Percentiles rank a stretch among this genome's conserved stretches.
phyloP scores from a whole-genome alignment of 345 rosid species.

The Turnera subulata region DNA sequence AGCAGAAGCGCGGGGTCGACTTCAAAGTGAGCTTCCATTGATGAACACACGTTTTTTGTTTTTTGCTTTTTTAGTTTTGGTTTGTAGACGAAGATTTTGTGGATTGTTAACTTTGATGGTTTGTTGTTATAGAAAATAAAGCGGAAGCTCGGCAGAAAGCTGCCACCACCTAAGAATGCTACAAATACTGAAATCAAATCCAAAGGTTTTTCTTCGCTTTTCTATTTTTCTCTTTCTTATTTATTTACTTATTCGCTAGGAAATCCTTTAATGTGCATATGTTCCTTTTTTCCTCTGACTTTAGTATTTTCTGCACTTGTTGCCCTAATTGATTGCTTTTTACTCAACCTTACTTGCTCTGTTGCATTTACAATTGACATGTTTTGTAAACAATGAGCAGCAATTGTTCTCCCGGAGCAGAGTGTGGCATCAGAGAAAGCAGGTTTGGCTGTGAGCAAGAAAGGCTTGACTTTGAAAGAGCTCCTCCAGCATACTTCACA shows the following conservation, averaged over 20 bases:
- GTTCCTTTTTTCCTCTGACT: neutral
- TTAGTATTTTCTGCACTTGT: neutral
- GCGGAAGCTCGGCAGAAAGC: constrained; percentile 77
- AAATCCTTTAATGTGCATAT: too few species aligned
- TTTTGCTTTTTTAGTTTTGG: neutral
- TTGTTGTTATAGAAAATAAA: constrained; percentile 63
- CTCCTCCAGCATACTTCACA: constrained; percentile 83
- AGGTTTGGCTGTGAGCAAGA: constrained; percentile 83
- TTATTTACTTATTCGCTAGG: too few species aligned
- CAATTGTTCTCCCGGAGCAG: constrained; percentile 86
- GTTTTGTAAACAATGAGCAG: constrained; percentile 33
- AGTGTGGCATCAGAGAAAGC: constrained; percentile 72
- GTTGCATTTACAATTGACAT: too few species aligned
- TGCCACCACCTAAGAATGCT: constrained; percentile 85
- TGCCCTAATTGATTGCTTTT: neutral
- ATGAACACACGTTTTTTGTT: neutral
- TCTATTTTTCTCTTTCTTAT: too few species aligned
- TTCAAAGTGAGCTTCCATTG: constrained; percentile 51
- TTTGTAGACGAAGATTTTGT: too few species aligned
- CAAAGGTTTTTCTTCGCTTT: constrained; percentile 42
- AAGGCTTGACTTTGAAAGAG: constrained; percentile 81
- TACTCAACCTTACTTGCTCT: neutral
- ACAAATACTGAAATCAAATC: constrained; percentile 85
- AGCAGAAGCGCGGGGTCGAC: constrained; percentile 73
- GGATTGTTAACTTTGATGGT: neutral